A percentile compares a stretch with the other conserved stretches of the same genome.
These are phyloP conservation scores for Xanthoconium separans DNA, from an alignment of 1,284 basidiomycete species.

Conservation along the genomic window DNA sequence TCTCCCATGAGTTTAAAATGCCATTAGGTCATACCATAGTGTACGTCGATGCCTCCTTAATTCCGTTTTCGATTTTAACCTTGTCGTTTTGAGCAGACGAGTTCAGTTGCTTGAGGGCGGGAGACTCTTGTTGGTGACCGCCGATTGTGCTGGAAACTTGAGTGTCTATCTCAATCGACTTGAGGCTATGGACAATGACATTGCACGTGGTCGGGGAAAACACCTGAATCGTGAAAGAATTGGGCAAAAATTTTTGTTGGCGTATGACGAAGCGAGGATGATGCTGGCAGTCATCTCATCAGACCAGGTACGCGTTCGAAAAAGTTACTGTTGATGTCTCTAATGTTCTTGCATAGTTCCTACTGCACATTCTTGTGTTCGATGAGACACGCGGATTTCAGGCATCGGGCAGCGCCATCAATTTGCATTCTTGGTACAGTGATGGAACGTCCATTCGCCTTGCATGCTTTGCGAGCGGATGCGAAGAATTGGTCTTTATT, in stretches of 20 bases:
- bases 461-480: slow-evolving; percentile 39
- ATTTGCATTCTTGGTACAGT: slow-evolving; percentile 46
- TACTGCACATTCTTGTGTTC: slow-evolving; percentile 45
- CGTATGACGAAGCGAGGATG: slow-evolving; percentile 51
- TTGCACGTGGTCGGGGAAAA: slow-evolving; percentile 31
- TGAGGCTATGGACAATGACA: slow-evolving; percentile 31
- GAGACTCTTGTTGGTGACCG: slow-evolving; percentile 41
- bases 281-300: slow-evolving; percentile 44
- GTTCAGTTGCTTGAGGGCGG: slow-evolving; percentile 36
- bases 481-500: slow-evolving; percentile 49
- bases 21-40: slow-evolving; percentile 33
- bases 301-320: slow-evolving; percentile 34
- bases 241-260: slow-evolving; percentile 41
- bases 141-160: slow-evolving; percentile 33
- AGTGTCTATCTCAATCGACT: slow-evolving; percentile 41
- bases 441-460: slow-evolving; percentile 28
- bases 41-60: slow-evolving; percentile 30
- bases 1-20: slow-evolving; percentile 34
- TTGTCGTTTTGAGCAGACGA: slow-evolving; percentile 29
- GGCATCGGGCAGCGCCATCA: slow-evolving; percentile 38
- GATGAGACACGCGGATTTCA: slow-evolving; percentile 40
- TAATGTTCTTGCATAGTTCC: slow-evolving; percentile 22
- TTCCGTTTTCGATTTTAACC: not conserved
- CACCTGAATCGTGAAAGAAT: slow-evolving; percentile 43
- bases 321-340: not conserved